Evolutionary conservation across 2,329 filamentous ascomycete genomes (phyloP), one percentile per base, ranked within the genome.

Genomic region (Phyllosticta capitalensis): DNA sequence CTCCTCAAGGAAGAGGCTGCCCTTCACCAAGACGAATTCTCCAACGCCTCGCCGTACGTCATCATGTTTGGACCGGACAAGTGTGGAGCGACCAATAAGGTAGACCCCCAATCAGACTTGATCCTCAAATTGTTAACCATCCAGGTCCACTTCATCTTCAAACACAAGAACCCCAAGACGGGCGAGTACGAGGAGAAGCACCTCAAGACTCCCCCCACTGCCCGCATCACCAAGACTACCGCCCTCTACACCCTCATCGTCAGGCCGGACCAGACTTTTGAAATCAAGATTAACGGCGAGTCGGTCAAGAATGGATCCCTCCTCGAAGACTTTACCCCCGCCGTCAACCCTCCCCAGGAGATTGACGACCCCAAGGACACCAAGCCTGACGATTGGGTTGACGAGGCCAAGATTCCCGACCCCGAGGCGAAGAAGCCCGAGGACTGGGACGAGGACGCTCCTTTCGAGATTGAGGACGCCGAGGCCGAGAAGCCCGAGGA

Each of bases 181-280:
- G 92, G 92, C 80, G 90, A 96, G 78, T 99, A 99, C 72, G 92
- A 99, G 84, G 94, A 99, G 89, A 99, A 99, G 87, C 94, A 99
- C 79, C 83, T 99, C 65, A 85, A 83, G 73, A 83, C 83, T 69
- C 87, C 92, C 65, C 92, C 94, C 63, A 82, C 87, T 61, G 92
- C 92, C 72, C 88, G 87, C 74, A 94, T 95, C 70, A 82, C 86
- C 80, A 97, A 96, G 86, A 87, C 90, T 64, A 89, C 89, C 64
- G 88, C 92, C 75, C 87, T 99, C 64, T 99, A 99, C 83, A 97
- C 94, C 63, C 83, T 99, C 68, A 90, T 96, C 68, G 90, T 99
- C 73, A 89, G 92, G 76, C 91, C 92, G 70, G 92, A 99, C 81
- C 95, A 97, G 83, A 92, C 89, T 69, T 96, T 89, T 76, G 82